Base-by-base conservation (phyloP, 2,329 filamentous ascomycete species). In the Nemania abortiva region DNA sequence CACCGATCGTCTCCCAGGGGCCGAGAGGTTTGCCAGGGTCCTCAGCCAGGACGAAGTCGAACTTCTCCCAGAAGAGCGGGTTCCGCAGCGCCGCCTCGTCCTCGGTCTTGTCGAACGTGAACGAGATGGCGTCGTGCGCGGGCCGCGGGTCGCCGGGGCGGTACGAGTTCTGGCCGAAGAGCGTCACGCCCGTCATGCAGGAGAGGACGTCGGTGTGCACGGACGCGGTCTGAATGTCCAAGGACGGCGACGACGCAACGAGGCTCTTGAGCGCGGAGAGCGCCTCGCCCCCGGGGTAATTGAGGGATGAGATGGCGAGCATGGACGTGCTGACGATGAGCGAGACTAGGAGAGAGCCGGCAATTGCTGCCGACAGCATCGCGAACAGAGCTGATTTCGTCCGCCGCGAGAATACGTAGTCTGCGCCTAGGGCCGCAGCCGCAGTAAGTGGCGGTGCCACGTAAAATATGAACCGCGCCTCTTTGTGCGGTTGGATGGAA, bases 381-480 rank as follows among this genome's bases (percentile, higher is more conserved):
- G 82, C 77, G 76, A 90, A 90, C 39, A 88, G 31, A 2, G 84
- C 18, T 1, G 87, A 88, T 77, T 94, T 95, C 5, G 83, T 76
- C n/a, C 88, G 84, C 49, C 91, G 90, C 0, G 83, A 85, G 82
- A 89, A 92, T 72, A 97, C 82, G 80, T 89, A 91, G 65, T 89
- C 87, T 15, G 94, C 93, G 22, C 90, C 91, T 4, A 93, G 85
- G 2, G 93, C 90, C 0, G 94, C 91, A 2, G 91, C 88, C 11
- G 91, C 91, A 0, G 95, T 97, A 34, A 98, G 83, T 0, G 91
- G 86, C 0, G 96, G 96, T 27, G 97, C 86, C 61, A 89, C 86
- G 81, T 98, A 98, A 75, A 98, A 90, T 74, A 99, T 91, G 84
- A 99, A 99, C 20, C 96, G 92, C 79, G 94, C 92, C 82, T 99